These are phyloP conservation scores for Penicillium decumbens DNA, from an alignment of 2,329 filamentous ascomycete species.

Conservation along the genomic window DNA sequence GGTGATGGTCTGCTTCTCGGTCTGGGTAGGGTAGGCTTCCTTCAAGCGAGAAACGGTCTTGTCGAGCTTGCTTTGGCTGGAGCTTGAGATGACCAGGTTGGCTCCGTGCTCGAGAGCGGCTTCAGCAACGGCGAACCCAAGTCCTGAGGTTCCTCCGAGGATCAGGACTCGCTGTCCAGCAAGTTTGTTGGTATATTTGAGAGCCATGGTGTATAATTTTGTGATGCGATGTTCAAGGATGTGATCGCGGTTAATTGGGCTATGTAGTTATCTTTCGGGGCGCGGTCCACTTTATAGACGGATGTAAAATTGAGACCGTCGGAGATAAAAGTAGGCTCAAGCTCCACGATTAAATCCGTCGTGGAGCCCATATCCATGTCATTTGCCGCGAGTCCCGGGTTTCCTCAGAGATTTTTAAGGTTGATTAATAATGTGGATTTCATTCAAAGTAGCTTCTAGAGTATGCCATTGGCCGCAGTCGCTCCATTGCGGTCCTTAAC, in stretches of 20 bases:
- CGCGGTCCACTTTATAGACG: neutral
- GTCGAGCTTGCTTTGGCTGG: conserved; percentile 37
- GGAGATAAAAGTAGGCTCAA: neutral
- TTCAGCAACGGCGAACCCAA: conserved; percentile 52
- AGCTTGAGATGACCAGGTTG: conserved; percentile 48
- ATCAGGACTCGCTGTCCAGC: conserved; percentile 43
- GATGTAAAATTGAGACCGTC: neutral
- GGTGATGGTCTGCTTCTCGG: conserved; percentile 30
- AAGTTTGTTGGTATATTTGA: conserved; percentile 16
- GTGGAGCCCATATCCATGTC: neutral
- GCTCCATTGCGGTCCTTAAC: neutral
- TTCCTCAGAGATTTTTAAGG: neutral
- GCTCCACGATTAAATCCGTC: neutral
- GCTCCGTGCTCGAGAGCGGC: conserved; percentile 48
- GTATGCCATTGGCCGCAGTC: neutral
- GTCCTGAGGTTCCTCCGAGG: conserved; percentile 51
- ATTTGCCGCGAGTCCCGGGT: neutral
- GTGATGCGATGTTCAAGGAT: neutral
- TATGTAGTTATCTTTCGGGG: neutral
- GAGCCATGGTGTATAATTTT: neutral
- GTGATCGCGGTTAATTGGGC: neutral
- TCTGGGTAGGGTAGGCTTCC: conserved; percentile 39
- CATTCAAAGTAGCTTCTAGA: neutral
- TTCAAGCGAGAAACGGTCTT: conserved; percentile 40
- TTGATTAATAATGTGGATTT: neutral